Evolutionary conservation across 2,329 filamentous ascomycete genomes (phyloP).

Genomic region (Arthrobotrys megalospora): DNA sequence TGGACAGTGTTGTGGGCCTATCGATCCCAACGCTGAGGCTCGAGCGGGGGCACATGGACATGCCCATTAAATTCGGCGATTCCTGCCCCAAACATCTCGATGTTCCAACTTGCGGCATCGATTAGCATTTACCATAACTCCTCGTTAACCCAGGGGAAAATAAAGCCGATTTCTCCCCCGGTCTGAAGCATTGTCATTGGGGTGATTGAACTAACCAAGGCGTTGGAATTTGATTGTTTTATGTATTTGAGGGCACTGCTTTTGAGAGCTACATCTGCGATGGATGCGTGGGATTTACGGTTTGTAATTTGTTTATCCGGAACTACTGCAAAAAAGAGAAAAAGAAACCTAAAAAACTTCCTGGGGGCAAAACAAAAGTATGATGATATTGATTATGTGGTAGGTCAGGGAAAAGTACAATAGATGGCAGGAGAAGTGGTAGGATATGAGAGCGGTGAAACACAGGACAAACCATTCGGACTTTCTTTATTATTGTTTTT

Average conservation of each 20-base stretch:
- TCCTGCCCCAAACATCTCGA: too few relatives aligned
- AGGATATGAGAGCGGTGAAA: neutral
- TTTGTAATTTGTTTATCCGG: neutral
- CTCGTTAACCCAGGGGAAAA: neutral
- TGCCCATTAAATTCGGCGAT: conserved; percentile 29
- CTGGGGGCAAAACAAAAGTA: conserved; percentile 7
- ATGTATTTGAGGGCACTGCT: conserved; percentile 7
- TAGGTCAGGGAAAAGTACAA: neutral
- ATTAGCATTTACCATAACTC: neutral
- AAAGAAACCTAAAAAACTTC: neutral
- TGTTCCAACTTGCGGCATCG: neutral
- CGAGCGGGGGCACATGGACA: conserved; percentile 58
- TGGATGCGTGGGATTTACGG: conserved; percentile 6
- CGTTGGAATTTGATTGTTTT: conserved; percentile 17
- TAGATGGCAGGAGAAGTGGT: neutral
- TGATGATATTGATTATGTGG: conserved; percentile 7
- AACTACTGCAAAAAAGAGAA: neutral
- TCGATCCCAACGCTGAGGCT: conserved; percentile 51
- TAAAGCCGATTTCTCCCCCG: neutral
- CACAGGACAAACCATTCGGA: neutral
- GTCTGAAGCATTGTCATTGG: conserved; percentile 8
- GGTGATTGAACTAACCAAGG: neutral
- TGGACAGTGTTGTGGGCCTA: conserved; percentile 68
- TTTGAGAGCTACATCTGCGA: conserved; percentile 22
- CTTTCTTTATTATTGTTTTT: neutral